Percentiles rank a stretch among this genome's conserved stretches.
These are phyloP conservation scores for Musa schizocarpa DNA, from an alignment of 176 grass and related monocot genomes.

Conservation along the genomic window DNA sequence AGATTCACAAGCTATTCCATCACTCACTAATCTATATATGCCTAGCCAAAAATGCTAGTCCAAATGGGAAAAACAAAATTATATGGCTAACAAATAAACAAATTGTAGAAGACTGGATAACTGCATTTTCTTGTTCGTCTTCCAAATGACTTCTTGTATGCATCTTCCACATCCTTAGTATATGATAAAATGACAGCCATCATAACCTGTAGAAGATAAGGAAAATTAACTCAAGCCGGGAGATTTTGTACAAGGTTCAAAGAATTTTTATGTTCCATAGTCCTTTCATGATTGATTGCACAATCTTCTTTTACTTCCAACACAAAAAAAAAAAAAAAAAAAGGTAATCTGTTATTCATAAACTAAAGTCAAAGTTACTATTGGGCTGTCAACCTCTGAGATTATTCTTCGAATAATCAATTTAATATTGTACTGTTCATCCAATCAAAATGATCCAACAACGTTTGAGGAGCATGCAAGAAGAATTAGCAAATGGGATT, in stretches of 20 bases:
- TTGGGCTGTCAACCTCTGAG: too few relatives aligned
- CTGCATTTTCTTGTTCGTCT: background rate
- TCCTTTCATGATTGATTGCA: too few relatives aligned
- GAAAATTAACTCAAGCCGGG: background rate
- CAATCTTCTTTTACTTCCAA: too few relatives aligned
- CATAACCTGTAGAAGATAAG: constrained; percentile 2
- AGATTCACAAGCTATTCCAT: too few relatives aligned
- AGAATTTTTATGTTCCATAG: too few relatives aligned
- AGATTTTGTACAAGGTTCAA: too few relatives aligned
- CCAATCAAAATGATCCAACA: background rate
- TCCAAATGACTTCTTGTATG: background rate
- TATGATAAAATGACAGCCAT: constrained; percentile 4
- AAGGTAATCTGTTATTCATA: too few relatives aligned
- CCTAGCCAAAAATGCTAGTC: background rate
- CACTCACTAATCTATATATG: background rate
- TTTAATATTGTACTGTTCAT: too few relatives aligned
- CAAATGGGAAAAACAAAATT: background rate
- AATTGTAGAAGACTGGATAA: background rate
- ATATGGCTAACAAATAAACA: constrained; percentile 7
- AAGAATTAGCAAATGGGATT: too few relatives aligned
- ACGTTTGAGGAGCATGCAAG: too few relatives aligned
- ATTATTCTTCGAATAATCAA: background rate
- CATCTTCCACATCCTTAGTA: background rate
- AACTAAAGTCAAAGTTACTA: too few relatives aligned
- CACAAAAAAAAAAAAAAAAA: too few relatives aligned